Base-by-base conservation (phyloP, 1,139 yeast species). In the Yamadazyma dushanensis region DNA sequence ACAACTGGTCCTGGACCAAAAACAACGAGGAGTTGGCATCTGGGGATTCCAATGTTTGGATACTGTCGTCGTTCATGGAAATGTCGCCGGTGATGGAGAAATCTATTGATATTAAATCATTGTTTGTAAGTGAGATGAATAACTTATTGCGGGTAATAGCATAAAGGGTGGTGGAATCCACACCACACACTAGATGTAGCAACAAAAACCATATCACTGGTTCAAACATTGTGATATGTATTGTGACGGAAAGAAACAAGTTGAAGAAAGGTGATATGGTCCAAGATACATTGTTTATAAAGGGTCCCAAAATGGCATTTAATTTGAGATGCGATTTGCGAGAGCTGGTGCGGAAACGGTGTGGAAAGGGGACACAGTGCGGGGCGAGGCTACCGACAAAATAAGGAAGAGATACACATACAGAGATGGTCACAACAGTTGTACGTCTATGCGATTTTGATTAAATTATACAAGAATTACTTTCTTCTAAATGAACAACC, bases 401-500 rank as follows among this genome's bases (percentile, higher is more conserved):
- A n/a, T n/a, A n/a, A n/a, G n/a, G n/a, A n/a, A n/a, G n/a, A n/a
- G n/a, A n/a, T n/a, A n/a, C n/a, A n/a, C n/a, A n/a, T n/a, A n/a
- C n/a, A n/a, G n/a, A n/a, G n/a, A 23, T n/a, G 29, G 14, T 26
- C n/a, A 26, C 7, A 13, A 19, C 21, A 8, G 13, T 11, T 16
- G 16, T 19, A 34, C 34, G 36, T 31, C 38, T 38, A 36, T 38
- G 35, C 35, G 41, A 36, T 34, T 32, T 38, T 31, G 35, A 38
- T 38, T 34, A 38, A 31, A 38, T 38, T 38, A 33, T 37, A 38
- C 41, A 38, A 27, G 28, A 18, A 19, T 28, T 35, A 92, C 86
- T 92, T 92, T 79, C 88, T 88, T 85, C 98, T 89, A 95, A 88
- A 92, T 63, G 98, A 94, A 69, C 95, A 86, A 71, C 98, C 99